phyloP scores from a whole-genome alignment of 2,329 filamentous ascomycete genomes.

The Chalara sp. region DNA sequence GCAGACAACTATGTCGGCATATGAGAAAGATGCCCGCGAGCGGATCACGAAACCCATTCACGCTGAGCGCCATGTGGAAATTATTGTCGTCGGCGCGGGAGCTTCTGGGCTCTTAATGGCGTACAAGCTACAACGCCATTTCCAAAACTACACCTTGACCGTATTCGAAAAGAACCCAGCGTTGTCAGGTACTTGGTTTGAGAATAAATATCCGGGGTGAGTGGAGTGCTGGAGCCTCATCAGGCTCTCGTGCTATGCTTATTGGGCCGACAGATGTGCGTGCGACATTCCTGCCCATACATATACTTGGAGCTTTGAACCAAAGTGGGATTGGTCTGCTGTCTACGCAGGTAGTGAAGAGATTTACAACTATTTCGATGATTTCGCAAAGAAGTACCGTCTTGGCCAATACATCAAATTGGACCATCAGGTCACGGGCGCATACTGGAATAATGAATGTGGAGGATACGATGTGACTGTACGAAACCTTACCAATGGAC shows the following conservation, averaged over 20 bases:
- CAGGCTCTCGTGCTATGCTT: not conserved
- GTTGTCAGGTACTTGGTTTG: slow-evolving; percentile 43
- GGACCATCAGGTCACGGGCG: slow-evolving; percentile 43
- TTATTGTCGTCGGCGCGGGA: slow-evolving; percentile 39
- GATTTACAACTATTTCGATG: slow-evolving; percentile 45
- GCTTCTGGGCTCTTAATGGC: slow-evolving; percentile 39
- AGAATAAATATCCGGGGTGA: slow-evolving; percentile 39
- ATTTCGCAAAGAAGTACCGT: slow-evolving; percentile 43
- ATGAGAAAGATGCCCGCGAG: not conserved
- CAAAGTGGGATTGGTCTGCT: slow-evolving; percentile 48
- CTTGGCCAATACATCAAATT: slow-evolving; percentile 50
- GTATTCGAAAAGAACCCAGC: slow-evolving; percentile 43
- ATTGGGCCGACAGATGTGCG: slow-evolving; percentile 33
- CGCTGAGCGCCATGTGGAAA: slow-evolving; percentile 11
- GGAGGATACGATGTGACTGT: slow-evolving; percentile 44
- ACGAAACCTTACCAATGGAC: not conserved
- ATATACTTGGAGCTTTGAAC: slow-evolving; percentile 52
- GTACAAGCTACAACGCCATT: slow-evolving; percentile 40
- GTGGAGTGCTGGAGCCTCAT: not conserved
- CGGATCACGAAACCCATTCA: slow-evolving; percentile 14
- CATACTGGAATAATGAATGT: slow-evolving; percentile 43
- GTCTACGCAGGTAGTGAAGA: slow-evolving; percentile 52
- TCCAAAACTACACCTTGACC: slow-evolving; percentile 32
- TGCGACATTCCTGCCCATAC: slow-evolving; percentile 46
- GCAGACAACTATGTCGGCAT: too few species aligned